These are phyloP conservation scores for Aspergillus bertholletiae DNA, from an alignment of 495 filamentous ascomycete species.

Conservation along the genomic window DNA sequence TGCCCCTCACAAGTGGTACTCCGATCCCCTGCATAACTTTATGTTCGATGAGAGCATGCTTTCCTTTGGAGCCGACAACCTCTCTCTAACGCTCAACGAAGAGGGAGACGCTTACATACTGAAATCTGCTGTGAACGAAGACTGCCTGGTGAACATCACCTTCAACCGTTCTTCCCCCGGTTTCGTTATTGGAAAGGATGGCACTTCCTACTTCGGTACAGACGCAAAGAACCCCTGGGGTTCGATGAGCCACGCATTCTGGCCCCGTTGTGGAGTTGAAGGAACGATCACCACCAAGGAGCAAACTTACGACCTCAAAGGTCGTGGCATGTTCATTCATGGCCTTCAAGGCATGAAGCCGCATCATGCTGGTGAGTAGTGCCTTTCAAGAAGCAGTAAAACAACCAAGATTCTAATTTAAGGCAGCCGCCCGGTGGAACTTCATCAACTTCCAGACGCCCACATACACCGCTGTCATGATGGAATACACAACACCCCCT, in stretches of 20 bases:
- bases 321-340: conserved; percentile 71
- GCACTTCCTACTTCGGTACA: conserved; percentile 79
- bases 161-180: conserved; percentile 73
- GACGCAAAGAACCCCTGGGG: conserved; percentile 87
- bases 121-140: conserved; percentile 76
- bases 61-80: conserved; percentile 78
- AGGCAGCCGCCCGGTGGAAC: conserved; percentile 81
- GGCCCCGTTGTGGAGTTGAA: conserved; percentile 79
- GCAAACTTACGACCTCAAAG: conserved; percentile 78
- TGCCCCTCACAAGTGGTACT: conserved; percentile 69
- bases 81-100: conserved; percentile 76
- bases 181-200: conserved; percentile 82
- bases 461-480: conserved; percentile 81
- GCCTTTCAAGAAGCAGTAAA: neutral
- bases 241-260: conserved; percentile 85
- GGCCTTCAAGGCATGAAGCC: conserved; percentile 98
- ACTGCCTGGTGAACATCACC: conserved; percentile 77
- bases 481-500: conserved; percentile 94
- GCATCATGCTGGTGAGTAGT: conserved; percentile 74
- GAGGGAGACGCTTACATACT: conserved; percentile 78
- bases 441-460: conserved; percentile 89
- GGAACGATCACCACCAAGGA: conserved; percentile 82
- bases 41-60: conserved; percentile 81
- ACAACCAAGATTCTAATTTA: conserved; percentile 10
- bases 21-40: conserved; percentile 68